Conservation (phyloP, 257 asterid genomes). For the Solanum bulbocastanum region DNA sequence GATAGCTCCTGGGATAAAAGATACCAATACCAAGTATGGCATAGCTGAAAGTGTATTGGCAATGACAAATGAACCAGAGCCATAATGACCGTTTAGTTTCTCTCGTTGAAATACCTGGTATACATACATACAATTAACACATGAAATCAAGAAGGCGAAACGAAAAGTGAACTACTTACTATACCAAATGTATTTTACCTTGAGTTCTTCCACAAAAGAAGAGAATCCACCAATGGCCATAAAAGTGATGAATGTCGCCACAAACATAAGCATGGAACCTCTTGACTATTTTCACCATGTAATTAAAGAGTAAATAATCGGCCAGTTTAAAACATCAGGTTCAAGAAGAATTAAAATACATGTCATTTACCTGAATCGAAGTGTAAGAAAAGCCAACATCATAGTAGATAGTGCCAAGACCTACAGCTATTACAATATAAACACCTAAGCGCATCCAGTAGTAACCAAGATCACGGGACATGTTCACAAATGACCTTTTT, state of each 20-base stretch:
- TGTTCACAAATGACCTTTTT: slow-evolving; percentile 39
- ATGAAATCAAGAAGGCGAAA: neutral
- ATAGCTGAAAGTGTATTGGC: slow-evolving; percentile 46
- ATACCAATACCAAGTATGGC: slow-evolving; percentile 37
- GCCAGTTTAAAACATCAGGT: neutral
- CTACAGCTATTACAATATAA: slow-evolving; percentile 34
- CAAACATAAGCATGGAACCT: slow-evolving; percentile 37
- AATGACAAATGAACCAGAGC: slow-evolving; percentile 35
- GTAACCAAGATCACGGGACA: slow-evolving; percentile 56
- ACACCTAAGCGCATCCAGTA: slow-evolving; percentile 53
- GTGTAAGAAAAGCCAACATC: slow-evolving; percentile 9
- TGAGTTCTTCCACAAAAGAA: slow-evolving; percentile 52
- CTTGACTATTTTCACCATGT: slow-evolving; percentile 38
- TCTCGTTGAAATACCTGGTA: slow-evolving; percentile 35
- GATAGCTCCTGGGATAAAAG: slow-evolving; percentile 43
- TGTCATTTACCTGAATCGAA: slow-evolving; percentile 11
- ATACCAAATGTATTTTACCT: slow-evolving; percentile 14
- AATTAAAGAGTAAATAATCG: neutral
- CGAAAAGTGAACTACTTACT: neutral
- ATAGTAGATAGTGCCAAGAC: slow-evolving; percentile 46
- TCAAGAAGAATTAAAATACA: neutral
- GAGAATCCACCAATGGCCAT: slow-evolving; percentile 67
- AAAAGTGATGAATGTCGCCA: slow-evolving; percentile 39
- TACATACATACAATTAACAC: neutral
- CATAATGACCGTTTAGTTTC: slow-evolving; percentile 56